Evolutionary conservation across 2,329 filamentous ascomycete species (phyloP), one percentile per base, ranked within the genome.

Genomic region (Penicillium corylophilum): DNA sequence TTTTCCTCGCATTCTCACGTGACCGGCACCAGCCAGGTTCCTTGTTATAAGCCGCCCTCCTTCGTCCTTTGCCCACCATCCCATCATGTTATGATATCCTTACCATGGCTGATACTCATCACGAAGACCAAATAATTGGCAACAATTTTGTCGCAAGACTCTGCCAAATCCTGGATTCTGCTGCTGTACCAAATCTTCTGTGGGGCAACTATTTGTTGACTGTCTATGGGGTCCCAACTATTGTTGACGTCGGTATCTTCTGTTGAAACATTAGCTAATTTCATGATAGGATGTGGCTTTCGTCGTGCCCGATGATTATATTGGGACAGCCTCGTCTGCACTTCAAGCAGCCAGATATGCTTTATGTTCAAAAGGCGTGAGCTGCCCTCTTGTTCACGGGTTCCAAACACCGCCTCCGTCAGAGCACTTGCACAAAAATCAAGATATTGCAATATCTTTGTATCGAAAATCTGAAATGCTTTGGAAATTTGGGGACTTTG

Each of bases 131-230:
- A n/a, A n/a, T n/a, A n/a, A n/a, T n/a, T 41, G 44, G 58, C 45
- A 45, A 56, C 9, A 48, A 51, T 2, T 50, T 66, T 16, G 50
- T 64, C 28, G 38, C 52, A 22, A 57, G 48, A 13, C 54, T 65
- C 12, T 61, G 60, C 40, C 48, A 38, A 33, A 54, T 62, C 43
- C 59, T 67, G n/a, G 38, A 53, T 29, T 33, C 24, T 5, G 48
- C 31, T 49, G 44, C 42, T 42, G 48, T 67, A 16, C 60, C 64
- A 1, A 64, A 64, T 53, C 35, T 65, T 36, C 57, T 67, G 3
- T 64, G 59, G 62, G 66, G 62, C n/a, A 65, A 67, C 50, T 66
- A 60, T 52, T 56, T 67, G 40, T 51, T 67, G 36, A 65, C 62
- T 28, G 50, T 65, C 33, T 66, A 66, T 42, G 63, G 65, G 8